phyloP scores from a whole-genome alignment of 352 stramenopile genomes.

The Sclerospora graminicola region DNA sequence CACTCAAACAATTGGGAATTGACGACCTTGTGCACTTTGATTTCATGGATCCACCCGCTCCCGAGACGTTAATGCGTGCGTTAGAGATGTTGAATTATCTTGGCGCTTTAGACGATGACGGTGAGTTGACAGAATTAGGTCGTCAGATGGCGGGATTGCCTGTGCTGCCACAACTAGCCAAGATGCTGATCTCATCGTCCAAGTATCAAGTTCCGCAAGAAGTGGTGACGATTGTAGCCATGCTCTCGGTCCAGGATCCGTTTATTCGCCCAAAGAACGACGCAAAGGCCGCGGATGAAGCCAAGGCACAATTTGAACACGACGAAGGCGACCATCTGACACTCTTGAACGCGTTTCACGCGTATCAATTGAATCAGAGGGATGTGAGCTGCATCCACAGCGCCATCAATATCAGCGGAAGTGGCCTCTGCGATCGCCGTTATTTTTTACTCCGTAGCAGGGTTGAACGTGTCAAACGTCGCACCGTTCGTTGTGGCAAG shows the following conservation, averaged over 20 bases:
- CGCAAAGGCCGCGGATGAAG: constrained; percentile 93
- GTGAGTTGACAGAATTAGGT: constrained; percentile 89
- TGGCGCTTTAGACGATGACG: constrained; percentile 95
- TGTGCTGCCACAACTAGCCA: constrained; percentile 95
- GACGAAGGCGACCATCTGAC: constrained; percentile 96
- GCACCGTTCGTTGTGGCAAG: too few relatives aligned
- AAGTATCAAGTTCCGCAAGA: constrained; percentile 95
- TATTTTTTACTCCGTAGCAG: too few relatives aligned
- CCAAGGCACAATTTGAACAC: constrained; percentile 93
- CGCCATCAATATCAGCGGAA: too few relatives aligned
- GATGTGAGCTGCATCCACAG: too few relatives aligned
- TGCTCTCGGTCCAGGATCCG: constrained; percentile 89
- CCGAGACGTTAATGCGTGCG: constrained; percentile 97
- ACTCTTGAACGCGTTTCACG: constrained; percentile 96
- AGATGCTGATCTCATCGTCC: constrained; percentile 93
- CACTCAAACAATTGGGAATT: constrained; percentile 97
- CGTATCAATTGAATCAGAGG: constrained; percentile 90
- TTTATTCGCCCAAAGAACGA: constrained; percentile 96
- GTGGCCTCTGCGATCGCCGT: too few relatives aligned
- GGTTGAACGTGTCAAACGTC: too few relatives aligned
- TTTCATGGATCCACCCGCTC: constrained; percentile 99
- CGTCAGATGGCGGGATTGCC: constrained; percentile 94
- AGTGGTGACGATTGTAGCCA: constrained; percentile 95
- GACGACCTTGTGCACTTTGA: constrained; percentile 99
- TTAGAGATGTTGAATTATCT: constrained; percentile 98